Evolutionary conservation across 768 basidiomycete genomes (phyloP).

Genomic region (Pisolithus orientalis): DNA sequence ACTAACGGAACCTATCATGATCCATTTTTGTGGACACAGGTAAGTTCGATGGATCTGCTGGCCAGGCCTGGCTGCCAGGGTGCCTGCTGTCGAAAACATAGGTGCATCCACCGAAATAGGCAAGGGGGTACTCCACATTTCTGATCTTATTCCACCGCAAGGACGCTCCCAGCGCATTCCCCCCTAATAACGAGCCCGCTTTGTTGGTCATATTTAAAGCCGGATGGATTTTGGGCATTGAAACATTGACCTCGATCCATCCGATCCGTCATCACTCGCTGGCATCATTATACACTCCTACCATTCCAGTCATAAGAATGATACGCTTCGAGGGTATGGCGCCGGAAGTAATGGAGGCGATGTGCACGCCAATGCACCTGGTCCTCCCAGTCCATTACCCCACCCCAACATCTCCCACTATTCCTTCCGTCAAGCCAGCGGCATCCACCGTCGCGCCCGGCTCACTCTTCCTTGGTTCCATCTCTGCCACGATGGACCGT

Average conservation of each 20-base stretch:
- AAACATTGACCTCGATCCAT: conserved; percentile 2
- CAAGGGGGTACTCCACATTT: conserved; percentile 1
- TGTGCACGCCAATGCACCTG: conserved; percentile 83
- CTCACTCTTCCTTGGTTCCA: conserved; percentile 63
- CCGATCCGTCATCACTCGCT: neutral
- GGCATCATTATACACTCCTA: neutral
- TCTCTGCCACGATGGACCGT: conserved; percentile 52
- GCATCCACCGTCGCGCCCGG: conserved; percentile 29
- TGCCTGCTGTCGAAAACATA: neutral
- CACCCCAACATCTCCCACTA: conserved; percentile 10
- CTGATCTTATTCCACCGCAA: conserved; percentile 36
- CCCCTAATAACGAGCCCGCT: conserved; percentile 11
- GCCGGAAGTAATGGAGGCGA: conserved; percentile 72
- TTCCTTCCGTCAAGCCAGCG: conserved; percentile 11
- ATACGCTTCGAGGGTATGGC: conserved; percentile 74
- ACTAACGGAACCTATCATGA: conserved; percentile 1
- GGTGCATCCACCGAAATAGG: neutral
- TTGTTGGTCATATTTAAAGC: neutral
- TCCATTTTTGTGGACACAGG: neutral
- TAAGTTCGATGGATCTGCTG: neutral
- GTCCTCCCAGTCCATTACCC: conserved; percentile 43
- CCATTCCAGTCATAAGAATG: conserved; percentile 35
- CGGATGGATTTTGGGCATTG: conserved; percentile 5
- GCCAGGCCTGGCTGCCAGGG: neutral
- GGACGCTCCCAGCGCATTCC: conserved; percentile 47